Base-by-base conservation (phyloP, 495 filamentous ascomycete species). In the Pyrenula massariospora region DNA sequence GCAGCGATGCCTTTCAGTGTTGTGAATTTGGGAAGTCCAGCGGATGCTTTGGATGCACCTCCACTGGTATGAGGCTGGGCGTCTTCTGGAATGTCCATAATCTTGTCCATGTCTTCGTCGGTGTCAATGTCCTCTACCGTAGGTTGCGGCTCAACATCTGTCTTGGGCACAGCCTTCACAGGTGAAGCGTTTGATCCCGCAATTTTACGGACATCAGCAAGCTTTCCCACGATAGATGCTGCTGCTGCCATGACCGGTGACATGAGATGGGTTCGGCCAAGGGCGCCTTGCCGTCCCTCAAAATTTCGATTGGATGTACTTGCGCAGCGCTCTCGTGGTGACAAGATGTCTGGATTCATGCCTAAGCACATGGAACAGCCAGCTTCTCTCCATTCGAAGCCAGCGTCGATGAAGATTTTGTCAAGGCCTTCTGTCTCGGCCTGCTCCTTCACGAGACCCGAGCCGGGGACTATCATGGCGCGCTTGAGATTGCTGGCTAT, bases 321-420 rank as follows among this genome's bases (percentile, higher is more conserved):
- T 47, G 93, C 93, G 64, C 93, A 98, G 56, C 93, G 83, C 74
- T 98, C 93, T 65, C 85, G 81, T 50, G 93, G 93, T 1, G 88
- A 83, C n/a, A 97, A 81, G 62, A 98, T 96, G 70, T 98, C 93
- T 0, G 93, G 91, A 76, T 98, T 98, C 93, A 98, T 98, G 68
- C 93, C 93, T 24, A 98, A 80, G 63, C 93, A 98, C 93, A 98
- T 98, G 54, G 86, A 91, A 77, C 93, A 98, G 50, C 93, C 93
- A 57, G 93, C 93, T 77, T 98, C 93, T 57, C 93, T 81, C 92
- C 92, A 97, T 67, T 98, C 93, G 56, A 96, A 97, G 8, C 93
- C 93, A 54, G 93, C 89, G 49, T 95, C 89, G 20, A 73, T 67
- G 69, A 98, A 98, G 61, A 95, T 86, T 75, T 87, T 87, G 72